Evolutionary conservation across 1,284 basidiomycete species (phyloP).

Genomic region (Moniliophthora roreri): DNA sequence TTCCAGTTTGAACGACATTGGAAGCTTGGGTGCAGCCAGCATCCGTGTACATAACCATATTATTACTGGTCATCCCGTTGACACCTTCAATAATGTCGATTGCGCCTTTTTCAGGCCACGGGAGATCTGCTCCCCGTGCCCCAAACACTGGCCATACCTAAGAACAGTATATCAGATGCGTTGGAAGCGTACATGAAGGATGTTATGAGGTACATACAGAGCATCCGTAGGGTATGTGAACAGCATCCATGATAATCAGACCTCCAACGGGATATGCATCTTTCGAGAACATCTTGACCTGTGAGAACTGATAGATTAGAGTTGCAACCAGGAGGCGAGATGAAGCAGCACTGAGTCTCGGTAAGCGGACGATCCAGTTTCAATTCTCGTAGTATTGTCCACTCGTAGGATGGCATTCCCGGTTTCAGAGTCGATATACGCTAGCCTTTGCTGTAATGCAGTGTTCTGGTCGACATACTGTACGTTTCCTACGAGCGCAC

Average conservation of each 20-base stretch:
- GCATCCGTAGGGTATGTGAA: slow-evolving; percentile 61
- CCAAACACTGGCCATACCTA: slow-evolving; percentile 44
- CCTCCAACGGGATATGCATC: slow-evolving; percentile 51
- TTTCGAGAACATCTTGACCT: slow-evolving; percentile 52
- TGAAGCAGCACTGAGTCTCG: slow-evolving; percentile 40
- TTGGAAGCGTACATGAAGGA: neutral
- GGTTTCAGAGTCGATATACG: slow-evolving; percentile 38
- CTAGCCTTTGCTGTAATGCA: slow-evolving; percentile 37
- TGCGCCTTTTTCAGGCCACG: slow-evolving; percentile 57
- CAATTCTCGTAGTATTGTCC: slow-evolving; percentile 38
- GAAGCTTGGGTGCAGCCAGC: slow-evolving; percentile 30
- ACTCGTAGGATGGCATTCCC: slow-evolving; percentile 50
- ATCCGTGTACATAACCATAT: slow-evolving; percentile 46
- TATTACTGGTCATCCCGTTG: slow-evolving; percentile 41
- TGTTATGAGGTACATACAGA: slow-evolving; percentile 32
- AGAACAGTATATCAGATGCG: neutral
- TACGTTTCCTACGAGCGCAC: slow-evolving; percentile 28
- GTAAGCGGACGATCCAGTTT: slow-evolving; percentile 41
- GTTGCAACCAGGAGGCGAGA: neutral
- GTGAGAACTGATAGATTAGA: slow-evolving; percentile 3
- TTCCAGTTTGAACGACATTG: slow-evolving; percentile 34
- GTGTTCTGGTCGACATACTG: slow-evolving; percentile 33
- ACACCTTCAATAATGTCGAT: slow-evolving; percentile 57
- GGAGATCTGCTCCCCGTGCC: slow-evolving; percentile 20
- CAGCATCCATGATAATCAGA: slow-evolving; percentile 58